Base-by-base conservation (phyloP, 2,329 filamentous ascomycete species). In the Fusarium sp. region DNA sequence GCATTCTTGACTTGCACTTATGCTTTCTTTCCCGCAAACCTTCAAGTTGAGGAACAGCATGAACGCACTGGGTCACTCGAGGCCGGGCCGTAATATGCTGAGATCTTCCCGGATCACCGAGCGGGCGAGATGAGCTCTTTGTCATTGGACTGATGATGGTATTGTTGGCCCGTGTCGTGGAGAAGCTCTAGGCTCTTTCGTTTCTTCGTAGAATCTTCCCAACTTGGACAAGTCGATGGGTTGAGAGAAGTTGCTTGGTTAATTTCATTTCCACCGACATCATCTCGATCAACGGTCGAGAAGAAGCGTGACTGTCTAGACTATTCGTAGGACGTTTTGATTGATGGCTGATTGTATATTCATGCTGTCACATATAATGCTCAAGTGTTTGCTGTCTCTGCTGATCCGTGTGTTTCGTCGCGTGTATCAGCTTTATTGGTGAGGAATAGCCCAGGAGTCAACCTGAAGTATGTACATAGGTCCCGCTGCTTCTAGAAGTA, bases 201-300 rank as follows among this genome's bases (percentile, higher is more conserved):
- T 63, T 72, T 63, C 59, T 69, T 62, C 59, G 32, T 53, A 23
- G 55, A 72, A 63, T 49, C 56, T 65, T 71, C 71, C 65, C 63
- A 72, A 66, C 62, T 54, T 32, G 60, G 67, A 55, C 47, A 57
- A 58, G 59, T 61, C 59, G 45, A 56, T 58, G 21, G 25, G 27
- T 28, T 28, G 11, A 28, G 27, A 28, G 27, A 28, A 28, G 27
- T 28, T 28, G 27, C 27, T 12, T 28, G 27, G 27, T 28, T 28
- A 1, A 28, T 28, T 30, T 75, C 73, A 75, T 75, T 74, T 75
- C 73, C 73, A 75, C 71, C 65, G 61, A 73, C 73, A 74, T 74
- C 72, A 70, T 66, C 32, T 54, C 63, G 51, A 54, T 43, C 51
- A 40, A 32, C 34, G 18, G 34, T 37, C 34, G 34, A 37, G 34